phyloP scores from a whole-genome alignment of 2,329 filamentous ascomycete genomes.

The Ophiostoma ulmi region DNA sequence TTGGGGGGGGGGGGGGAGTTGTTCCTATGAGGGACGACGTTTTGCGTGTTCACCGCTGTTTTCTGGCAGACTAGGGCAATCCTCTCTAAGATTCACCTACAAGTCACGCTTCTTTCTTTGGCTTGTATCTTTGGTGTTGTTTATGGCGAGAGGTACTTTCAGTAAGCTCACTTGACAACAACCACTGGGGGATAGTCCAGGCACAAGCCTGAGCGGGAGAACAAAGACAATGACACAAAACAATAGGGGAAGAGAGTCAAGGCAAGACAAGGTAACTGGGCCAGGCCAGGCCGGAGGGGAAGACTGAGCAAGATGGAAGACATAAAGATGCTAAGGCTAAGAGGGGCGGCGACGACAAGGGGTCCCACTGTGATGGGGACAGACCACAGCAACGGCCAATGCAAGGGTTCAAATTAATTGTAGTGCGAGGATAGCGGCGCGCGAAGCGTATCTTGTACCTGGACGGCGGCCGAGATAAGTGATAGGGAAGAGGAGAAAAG shows the following conservation, averaged over 20 bases:
- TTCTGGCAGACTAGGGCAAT: constrained; percentile 18
- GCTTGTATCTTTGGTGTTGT: neutral
- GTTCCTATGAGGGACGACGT: neutral
- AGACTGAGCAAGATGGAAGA: neutral
- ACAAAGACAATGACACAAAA: neutral
- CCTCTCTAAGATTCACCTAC: neutral
- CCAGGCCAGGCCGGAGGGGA: neutral
- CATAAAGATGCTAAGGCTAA: neutral
- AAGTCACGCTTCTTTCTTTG: neutral
- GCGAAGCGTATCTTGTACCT: constrained; percentile 20
- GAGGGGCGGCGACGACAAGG: constrained; percentile 13
- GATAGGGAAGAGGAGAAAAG: constrained; percentile 10
- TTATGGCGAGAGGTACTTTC: neutral
- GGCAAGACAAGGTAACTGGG: neutral
- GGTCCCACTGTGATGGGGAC: constrained; percentile 23
- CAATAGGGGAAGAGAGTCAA: constrained; percentile 4
- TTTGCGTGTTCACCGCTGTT: constrained; percentile 25
- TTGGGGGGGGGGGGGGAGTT: neutral
- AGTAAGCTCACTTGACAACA: neutral
- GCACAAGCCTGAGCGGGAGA: neutral
- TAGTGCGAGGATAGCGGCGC: constrained; percentile 19
- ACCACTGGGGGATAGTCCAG: neutral
- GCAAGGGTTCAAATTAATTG: neutral
- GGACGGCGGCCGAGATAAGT: constrained; percentile 19
- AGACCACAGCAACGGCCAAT: constrained; percentile 16